Conservation (phyloP, 208 protist genomes). For the Trypanosoma vivax region DNA sequence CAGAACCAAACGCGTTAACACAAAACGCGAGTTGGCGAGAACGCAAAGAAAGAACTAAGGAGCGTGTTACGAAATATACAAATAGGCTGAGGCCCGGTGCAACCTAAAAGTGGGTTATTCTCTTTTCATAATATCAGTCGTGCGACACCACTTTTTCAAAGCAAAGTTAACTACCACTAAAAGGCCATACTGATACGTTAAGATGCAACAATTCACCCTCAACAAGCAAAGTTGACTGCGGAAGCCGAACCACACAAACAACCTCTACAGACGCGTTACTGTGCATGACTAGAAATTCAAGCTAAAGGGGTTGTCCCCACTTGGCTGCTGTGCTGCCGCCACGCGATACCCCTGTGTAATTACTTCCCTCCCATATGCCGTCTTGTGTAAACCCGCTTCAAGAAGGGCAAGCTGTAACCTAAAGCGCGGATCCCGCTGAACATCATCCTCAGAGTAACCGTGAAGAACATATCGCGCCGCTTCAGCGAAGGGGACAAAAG, state of each 20-base stretch:
- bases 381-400: constrained; percentile 71
- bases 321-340: constrained; percentile 54
- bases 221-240: too few species aligned
- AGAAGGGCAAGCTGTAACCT: constrained; percentile 70
- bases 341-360: constrained; percentile 51
- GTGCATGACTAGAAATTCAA: constrained; percentile 4
- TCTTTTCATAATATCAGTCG: too few species aligned
- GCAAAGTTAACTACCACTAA: too few species aligned
- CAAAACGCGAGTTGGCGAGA: too few species aligned
- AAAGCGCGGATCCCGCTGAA: constrained; percentile 79
- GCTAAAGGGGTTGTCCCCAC: constrained; percentile 67
- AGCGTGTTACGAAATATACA: too few species aligned
- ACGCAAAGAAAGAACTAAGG: too few species aligned
- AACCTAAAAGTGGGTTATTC: too few species aligned
- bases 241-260: neutral
- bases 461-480: constrained; percentile 19
- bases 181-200: too few species aligned
- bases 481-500: constrained; percentile 39
- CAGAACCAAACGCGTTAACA: too few species aligned
- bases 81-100: too few species aligned
- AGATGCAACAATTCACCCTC: too few species aligned
- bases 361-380: constrained; percentile 67
- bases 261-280: neutral
- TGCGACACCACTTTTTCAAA: too few species aligned
- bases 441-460: constrained; percentile 67